A percentile compares a stretch with the other conserved stretches of the same genome.
Evolutionary conservation across 306 rosid genomes (phyloP).

Genomic region (Castanea sativa): DNA sequence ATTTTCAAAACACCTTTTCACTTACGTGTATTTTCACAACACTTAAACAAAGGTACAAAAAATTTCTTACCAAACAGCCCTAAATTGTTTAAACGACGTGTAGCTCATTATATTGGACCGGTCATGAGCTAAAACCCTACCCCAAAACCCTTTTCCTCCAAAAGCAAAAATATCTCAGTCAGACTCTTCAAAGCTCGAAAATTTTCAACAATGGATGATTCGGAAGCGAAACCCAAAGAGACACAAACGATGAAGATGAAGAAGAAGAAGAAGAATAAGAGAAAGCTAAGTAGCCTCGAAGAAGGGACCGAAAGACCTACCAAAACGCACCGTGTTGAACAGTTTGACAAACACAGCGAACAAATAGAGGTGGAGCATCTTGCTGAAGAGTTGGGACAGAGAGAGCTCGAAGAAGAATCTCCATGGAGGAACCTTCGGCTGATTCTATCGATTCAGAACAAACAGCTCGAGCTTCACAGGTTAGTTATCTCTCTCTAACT

Average conservation of each 20-base stretch:
- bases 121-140: constrained; percentile 6
- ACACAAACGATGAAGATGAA: constrained; percentile 20
- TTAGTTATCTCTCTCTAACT: constrained; percentile 21
- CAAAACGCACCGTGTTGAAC: constrained; percentile 39
- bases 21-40: accelerated
- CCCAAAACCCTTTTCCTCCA: not conserved
- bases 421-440: constrained; percentile 79
- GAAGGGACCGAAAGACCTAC: constrained; percentile 25
- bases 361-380: constrained; percentile 3
- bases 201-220: constrained; percentile 22
- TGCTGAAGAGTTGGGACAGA: constrained; percentile 7
- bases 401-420: constrained; percentile 16
- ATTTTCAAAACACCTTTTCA: accelerated
- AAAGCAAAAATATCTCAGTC: not conserved
- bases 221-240: constrained; percentile 24
- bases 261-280: constrained; percentile 38
- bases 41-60: no score
- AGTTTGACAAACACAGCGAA: constrained; percentile 22
- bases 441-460: constrained; percentile 58
- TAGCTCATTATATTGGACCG: no score
- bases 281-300: constrained; percentile 31
- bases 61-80: no score
- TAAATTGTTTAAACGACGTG: no score
- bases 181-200: not conserved
- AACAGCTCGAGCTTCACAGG: constrained; percentile 54